Evolutionary conservation across 2,329 filamentous ascomycete genomes (phyloP).

Genomic region (Monosporascus sp.): DNA sequence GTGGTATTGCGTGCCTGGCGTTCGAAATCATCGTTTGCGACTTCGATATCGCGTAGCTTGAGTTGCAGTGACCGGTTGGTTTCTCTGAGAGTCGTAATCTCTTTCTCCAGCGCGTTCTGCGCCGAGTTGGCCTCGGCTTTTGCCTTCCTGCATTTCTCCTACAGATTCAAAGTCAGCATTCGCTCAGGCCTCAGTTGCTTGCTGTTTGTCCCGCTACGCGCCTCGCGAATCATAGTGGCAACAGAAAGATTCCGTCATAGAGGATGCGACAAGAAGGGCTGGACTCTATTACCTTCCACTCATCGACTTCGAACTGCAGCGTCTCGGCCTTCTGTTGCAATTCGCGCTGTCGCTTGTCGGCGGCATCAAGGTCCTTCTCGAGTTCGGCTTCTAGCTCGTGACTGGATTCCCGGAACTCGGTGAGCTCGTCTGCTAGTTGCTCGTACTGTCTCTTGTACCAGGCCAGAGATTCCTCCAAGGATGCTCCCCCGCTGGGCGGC

Average conservation of each 20-base stretch:
- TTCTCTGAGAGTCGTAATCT: conserved; percentile 88
- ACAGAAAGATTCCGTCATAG: too few species aligned
- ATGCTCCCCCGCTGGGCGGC: conserved; percentile 50
- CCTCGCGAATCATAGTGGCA: conserved; percentile 2
- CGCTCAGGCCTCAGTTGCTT: not conserved
- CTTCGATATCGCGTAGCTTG: conserved; percentile 88
- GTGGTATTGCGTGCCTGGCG: conserved; percentile 92
- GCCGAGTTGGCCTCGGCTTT: conserved; percentile 82
- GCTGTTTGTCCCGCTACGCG: not conserved
- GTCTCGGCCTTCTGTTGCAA: conserved; percentile 84
- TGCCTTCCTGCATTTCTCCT: conserved; percentile 95
- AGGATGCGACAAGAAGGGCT: too few species aligned
- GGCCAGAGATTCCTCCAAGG: conserved; percentile 69
- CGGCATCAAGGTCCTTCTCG: conserved; percentile 92
- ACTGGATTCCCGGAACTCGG: conserved; percentile 91
- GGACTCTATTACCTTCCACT: conserved; percentile 83
- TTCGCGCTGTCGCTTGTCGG: conserved; percentile 85
- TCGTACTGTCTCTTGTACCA: conserved; percentile 98
- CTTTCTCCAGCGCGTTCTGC: conserved; percentile 86
- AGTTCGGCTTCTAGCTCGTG: conserved; percentile 91
- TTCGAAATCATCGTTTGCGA: conserved; percentile 97
- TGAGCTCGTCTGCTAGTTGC: conserved; percentile 81
- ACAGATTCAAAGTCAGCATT: conserved; percentile 16
- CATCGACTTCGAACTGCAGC: conserved; percentile 83
- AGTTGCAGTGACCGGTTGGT: conserved; percentile 75